These are phyloP conservation scores for Euphrasia arctica DNA, from an alignment of 305 asterid genomes.

Conservation along the genomic window DNA sequence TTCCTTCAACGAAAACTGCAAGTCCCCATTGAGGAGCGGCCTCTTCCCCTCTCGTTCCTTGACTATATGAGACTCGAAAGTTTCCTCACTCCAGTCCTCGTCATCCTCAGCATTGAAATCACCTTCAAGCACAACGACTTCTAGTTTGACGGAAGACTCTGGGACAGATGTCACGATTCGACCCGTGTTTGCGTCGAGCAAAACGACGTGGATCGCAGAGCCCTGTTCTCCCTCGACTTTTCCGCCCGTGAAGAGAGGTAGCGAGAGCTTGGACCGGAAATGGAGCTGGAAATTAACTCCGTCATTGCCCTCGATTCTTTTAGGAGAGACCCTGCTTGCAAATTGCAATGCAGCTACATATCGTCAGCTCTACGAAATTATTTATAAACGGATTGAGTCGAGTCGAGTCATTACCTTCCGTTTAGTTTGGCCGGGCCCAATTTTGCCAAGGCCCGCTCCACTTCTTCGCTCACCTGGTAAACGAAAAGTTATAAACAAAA, in stretches of 20 bases:
- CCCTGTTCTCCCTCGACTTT: slow-evolving; percentile 96
- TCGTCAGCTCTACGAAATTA: slow-evolving; percentile 20
- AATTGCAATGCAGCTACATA: slow-evolving; percentile 2
- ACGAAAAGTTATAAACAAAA: slow-evolving; percentile 21
- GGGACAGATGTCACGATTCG: slow-evolving; percentile 76
- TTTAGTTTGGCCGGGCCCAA: slow-evolving; percentile 67
- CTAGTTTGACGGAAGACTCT: slow-evolving; percentile 74
- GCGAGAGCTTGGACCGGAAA: slow-evolving; percentile 83
- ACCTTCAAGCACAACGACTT: slow-evolving; percentile 89
- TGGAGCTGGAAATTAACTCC: slow-evolving; percentile 87
- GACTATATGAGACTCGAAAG: slow-evolving; percentile 82
- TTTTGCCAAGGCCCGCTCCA: slow-evolving; percentile 95
- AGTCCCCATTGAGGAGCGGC: slow-evolving; percentile 86
- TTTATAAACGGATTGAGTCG: slow-evolving; percentile 10
- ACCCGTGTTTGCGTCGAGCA: slow-evolving; percentile 70
- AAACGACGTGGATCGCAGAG: slow-evolving; percentile 70
- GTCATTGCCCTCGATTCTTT: slow-evolving; percentile 82
- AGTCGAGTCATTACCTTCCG: slow-evolving; percentile 48
- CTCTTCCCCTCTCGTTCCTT: slow-evolving; percentile 95
- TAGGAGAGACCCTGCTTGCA: slow-evolving; percentile 75
- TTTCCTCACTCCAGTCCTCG: slow-evolving; percentile 85
- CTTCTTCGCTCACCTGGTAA: slow-evolving; percentile 94
- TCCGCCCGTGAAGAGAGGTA: slow-evolving; percentile 95
- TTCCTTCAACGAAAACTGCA: slow-evolving; percentile 79
- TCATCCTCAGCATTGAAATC: slow-evolving; percentile 91